phyloP scores from a whole-genome alignment of 257 asterid genomes.

The Galeopsis tetrahit region DNA sequence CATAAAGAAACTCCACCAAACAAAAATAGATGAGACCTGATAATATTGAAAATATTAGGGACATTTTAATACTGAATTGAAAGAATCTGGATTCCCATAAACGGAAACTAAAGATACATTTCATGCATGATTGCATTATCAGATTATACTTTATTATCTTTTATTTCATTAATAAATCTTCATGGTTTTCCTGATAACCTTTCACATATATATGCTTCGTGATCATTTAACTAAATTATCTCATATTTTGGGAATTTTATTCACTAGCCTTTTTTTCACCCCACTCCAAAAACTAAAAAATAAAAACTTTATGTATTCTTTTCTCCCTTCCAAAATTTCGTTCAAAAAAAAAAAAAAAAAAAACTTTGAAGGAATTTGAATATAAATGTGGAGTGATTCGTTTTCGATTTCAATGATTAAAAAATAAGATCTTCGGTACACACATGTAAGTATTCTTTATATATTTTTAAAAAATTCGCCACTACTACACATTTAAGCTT shows the following conservation, averaged over 20 bases:
- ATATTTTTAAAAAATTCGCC: too few relatives aligned
- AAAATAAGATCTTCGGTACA: too few relatives aligned
- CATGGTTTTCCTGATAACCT: constrained; percentile 10
- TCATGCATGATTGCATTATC: not conserved
- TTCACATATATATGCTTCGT: constrained; percentile 18
- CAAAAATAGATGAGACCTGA: not conserved
- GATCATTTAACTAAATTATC: constrained; percentile 29
- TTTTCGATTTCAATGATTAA: too few relatives aligned
- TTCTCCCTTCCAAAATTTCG: too few relatives aligned
- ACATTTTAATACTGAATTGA: constrained; percentile 2
- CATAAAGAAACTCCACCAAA: constrained; percentile 37
- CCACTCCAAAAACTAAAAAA: too few relatives aligned
- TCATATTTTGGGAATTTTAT: not conserved
- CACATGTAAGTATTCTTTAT: too few relatives aligned
- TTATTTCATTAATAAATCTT: constrained; percentile 18
- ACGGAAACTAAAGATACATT: constrained; percentile 25
- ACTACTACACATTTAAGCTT: too few relatives aligned
- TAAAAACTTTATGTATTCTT: too few relatives aligned
- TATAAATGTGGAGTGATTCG: too few relatives aligned
- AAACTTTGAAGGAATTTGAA: too few relatives aligned
- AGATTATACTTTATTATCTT: constrained; percentile 17
- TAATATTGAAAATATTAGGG: not conserved
- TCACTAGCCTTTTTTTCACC: not conserved
- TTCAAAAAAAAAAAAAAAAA: too few relatives aligned
- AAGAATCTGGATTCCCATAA: constrained; percentile 32